Conservation (phyloP, 2,329 filamentous ascomycete genomes). For the Botrytis aclada region DNA sequence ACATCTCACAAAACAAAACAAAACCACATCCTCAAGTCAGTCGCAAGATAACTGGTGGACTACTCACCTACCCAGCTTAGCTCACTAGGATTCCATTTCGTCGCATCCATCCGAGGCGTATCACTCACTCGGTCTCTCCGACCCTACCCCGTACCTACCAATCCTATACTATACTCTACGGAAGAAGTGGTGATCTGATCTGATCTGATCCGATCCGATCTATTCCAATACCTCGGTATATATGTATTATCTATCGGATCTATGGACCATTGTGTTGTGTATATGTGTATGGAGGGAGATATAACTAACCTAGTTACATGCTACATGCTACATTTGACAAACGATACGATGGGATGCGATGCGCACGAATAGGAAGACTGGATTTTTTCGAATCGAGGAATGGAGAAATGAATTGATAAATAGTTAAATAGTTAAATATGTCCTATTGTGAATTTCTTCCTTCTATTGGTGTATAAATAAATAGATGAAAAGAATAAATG, state of each 20-base stretch:
- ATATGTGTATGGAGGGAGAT: too few species aligned
- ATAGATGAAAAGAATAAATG: too few species aligned
- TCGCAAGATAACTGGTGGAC: background rate
- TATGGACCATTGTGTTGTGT: background rate
- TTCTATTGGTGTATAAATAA: background rate
- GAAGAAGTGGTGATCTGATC: background rate
- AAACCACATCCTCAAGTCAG: background rate
- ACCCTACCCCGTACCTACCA: too few species aligned
- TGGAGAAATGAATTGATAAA: too few species aligned
- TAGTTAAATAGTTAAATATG: background rate
- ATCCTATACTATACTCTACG: background rate
- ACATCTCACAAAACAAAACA: background rate
- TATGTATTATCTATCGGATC: background rate
- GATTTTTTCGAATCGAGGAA: background rate
- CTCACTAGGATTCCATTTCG: background rate
- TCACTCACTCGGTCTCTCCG: background rate
- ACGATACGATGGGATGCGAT: background rate
- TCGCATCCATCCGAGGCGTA: background rate
- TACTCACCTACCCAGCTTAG: too few species aligned
- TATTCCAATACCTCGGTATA: background rate
- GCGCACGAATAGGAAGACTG: background rate
- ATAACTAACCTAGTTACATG: background rate
- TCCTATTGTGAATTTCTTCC: background rate
- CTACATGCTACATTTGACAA: background rate
- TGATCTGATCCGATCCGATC: too few species aligned